Base-by-base conservation (phyloP, 2,329 filamentous ascomycete species). In the Sporothrix mexicana region DNA sequence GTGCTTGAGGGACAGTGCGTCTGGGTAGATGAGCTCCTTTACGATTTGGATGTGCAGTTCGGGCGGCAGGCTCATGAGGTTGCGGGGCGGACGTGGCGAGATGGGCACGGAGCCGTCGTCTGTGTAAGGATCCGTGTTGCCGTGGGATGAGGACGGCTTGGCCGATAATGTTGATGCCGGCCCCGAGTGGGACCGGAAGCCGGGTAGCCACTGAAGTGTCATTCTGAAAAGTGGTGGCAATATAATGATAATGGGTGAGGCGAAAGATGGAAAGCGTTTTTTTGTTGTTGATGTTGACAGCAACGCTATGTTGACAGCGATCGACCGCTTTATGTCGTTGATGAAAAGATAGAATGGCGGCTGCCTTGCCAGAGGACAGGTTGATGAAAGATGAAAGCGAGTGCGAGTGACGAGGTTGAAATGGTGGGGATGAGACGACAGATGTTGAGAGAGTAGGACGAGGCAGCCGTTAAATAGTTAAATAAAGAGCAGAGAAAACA, bases 1-100 rank as follows among this genome's bases (percentile, higher is more conserved):
- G 78, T 93, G 90, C 77, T 93, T 93, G 17, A 93, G 82, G 0
- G 90, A 91, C 0, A 93, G 84, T 0, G 91, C 91, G 74, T 93
- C 91, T 0, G 91, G 91, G 74, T 93, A 93, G 45, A 86, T 86
- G 73, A 93, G 87, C 71, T 88, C 83, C 12, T 84, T 79, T 45
- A 87, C 83, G 72, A 93, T 90, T 68, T 88, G 84, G 1, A 91
- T 79, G 76, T 92, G 91, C n/a, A 93, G 83, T 77, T 93, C 91
- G 0, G 88, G 83, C 1, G 91, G 91, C 2, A 93, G 82, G 17
- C 81, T 80, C 78, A 85, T 82, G 47, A 91, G 78, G n/a, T 77
- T 25, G 47, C 45, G 55, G 3, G 47, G 64, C 13, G 55, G 61
- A 3, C 20, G 23, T 47, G 61, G 41, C 45, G 47, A 25, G 47